Conservation (phyloP, 2,329 filamentous ascomycete species). For the Epichloe sp. region DNA sequence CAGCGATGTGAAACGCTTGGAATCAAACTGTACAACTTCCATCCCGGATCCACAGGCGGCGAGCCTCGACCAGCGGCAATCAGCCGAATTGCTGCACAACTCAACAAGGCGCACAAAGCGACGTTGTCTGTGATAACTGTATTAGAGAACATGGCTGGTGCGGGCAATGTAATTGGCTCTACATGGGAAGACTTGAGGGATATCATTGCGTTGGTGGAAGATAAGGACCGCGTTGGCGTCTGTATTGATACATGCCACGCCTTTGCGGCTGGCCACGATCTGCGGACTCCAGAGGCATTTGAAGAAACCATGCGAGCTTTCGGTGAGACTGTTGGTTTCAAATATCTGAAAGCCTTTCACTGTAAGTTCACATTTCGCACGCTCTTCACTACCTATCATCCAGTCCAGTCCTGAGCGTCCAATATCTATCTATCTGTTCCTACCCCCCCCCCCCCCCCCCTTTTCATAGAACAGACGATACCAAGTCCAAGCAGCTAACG, state of each 20-base stretch:
- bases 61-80: conserved; percentile 57
- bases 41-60: conserved; percentile 73
- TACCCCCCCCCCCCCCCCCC: not conserved
- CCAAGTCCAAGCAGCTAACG: not conserved
- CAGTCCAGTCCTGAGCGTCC: not conserved
- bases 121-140: conserved; percentile 69
- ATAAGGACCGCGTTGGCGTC: conserved; percentile 77
- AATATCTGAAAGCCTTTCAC: conserved; percentile 77
- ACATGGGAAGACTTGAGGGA: conserved; percentile 77
- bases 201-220: conserved; percentile 66
- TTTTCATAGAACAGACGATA: too few species aligned
- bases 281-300: conserved; percentile 65
- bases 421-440: too few species aligned
- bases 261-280: conserved; percentile 87
- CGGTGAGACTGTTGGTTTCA: conserved; percentile 59
- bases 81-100: conserved; percentile 61
- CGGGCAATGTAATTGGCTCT: conserved; percentile 75
- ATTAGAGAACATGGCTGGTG: conserved; percentile 90
- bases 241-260: conserved; percentile 96
- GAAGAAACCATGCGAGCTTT: conserved; percentile 61
- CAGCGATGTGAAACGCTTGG: conserved; percentile 72
- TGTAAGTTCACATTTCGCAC: conserved; percentile 14
- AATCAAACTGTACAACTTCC: conserved; percentile 94
- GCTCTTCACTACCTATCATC: not conserved
- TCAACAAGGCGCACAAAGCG: conserved; percentile 70